phyloP scores from a whole-genome alignment of 2,329 filamentous ascomycete species.

The Hypoxylon sp. region DNA sequence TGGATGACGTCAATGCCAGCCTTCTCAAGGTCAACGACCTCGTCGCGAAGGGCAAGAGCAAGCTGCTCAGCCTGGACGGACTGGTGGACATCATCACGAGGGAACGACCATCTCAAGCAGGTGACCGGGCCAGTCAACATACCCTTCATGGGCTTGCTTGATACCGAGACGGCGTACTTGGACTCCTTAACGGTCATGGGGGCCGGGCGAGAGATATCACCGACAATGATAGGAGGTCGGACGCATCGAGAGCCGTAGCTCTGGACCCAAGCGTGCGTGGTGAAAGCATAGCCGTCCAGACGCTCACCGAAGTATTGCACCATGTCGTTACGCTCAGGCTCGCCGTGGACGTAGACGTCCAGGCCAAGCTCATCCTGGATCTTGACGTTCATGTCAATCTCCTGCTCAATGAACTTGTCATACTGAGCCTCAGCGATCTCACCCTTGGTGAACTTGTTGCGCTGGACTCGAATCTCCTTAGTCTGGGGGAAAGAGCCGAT shows the following conservation, averaged over 20 bases:
- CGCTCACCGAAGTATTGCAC: conserved; percentile 99
- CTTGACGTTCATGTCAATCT: conserved; percentile 94
- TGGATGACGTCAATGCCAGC: conserved; percentile 98
- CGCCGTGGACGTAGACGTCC: conserved; percentile 97
- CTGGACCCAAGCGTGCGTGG: conserved; percentile 99
- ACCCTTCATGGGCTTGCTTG: conserved; percentile 99
- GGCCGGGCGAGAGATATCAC: conserved; percentile 95
- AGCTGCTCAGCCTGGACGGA: conserved; percentile 99
- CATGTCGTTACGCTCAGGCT: conserved; percentile 99
- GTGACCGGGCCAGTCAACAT: conserved; percentile 99
- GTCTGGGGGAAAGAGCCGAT: conserved; percentile 99
- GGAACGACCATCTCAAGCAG: conserved; percentile 99
- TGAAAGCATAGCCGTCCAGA: conserved; percentile 97
- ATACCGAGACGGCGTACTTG: conserved; percentile 96
- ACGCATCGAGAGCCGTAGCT: conserved; percentile 98
- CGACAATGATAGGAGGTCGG: conserved; percentile 96
- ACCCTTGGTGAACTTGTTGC: conserved; percentile 99
- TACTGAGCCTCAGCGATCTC: conserved; percentile 94
- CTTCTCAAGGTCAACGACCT: conserved; percentile 97
- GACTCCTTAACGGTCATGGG: conserved; percentile 99
- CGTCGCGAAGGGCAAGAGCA: conserved; percentile 96
- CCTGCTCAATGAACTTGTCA: conserved; percentile 99
- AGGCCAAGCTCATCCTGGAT: conserved; percentile 98
- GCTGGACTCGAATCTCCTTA: conserved; percentile 95
- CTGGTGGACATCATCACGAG: conserved; percentile 99